phyloP scores from a whole-genome alignment of 495 filamentous ascomycete genomes.

The Saxophila tyrrhenica region DNA sequence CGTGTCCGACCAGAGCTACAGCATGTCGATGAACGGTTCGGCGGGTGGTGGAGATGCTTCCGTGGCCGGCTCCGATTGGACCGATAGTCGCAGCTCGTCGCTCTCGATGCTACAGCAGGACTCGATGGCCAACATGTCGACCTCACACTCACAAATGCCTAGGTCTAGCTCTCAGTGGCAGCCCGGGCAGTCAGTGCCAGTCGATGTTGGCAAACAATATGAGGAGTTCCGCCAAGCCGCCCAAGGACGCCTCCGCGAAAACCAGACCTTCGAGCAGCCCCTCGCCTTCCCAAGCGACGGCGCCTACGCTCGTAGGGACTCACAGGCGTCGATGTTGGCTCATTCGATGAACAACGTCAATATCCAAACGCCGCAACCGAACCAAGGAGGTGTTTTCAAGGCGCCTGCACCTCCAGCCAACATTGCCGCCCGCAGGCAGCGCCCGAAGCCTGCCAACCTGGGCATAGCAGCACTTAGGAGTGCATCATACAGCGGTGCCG shows the following conservation, averaged over 20 bases:
- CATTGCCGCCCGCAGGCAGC: slow-evolving; percentile 28
- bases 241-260: neutral
- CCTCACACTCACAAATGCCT: neutral
- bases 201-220: slow-evolving; percentile 10
- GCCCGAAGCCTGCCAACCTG: slow-evolving; percentile 24
- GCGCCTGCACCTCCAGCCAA: slow-evolving; percentile 24
- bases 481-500: slow-evolving; percentile 26
- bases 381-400: slow-evolving; percentile 19
- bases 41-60: neutral
- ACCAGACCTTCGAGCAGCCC: slow-evolving; percentile 14
- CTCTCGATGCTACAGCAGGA: slow-evolving; percentile 2
- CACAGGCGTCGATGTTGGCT: slow-evolving; percentile 15
- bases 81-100: slow-evolving; percentile 14
- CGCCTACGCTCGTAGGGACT: slow-evolving; percentile 10
- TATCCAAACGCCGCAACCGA: slow-evolving; percentile 12
- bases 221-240: slow-evolving; percentile 13
- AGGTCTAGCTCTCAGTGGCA: slow-evolving; percentile 11
- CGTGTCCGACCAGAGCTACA: slow-evolving; percentile 4
- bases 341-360: slow-evolving; percentile 19
- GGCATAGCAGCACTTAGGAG: slow-evolving; percentile 27
- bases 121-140: neutral
- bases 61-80: slow-evolving; percentile 11
- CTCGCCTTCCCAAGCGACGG: slow-evolving; percentile 16
- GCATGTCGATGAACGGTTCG: slow-evolving; percentile 2
- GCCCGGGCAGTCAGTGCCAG: slow-evolving; percentile 17